Base-by-base conservation (phyloP, 208 protist genomes). In the Blastocrithidia nonstop region DNA sequence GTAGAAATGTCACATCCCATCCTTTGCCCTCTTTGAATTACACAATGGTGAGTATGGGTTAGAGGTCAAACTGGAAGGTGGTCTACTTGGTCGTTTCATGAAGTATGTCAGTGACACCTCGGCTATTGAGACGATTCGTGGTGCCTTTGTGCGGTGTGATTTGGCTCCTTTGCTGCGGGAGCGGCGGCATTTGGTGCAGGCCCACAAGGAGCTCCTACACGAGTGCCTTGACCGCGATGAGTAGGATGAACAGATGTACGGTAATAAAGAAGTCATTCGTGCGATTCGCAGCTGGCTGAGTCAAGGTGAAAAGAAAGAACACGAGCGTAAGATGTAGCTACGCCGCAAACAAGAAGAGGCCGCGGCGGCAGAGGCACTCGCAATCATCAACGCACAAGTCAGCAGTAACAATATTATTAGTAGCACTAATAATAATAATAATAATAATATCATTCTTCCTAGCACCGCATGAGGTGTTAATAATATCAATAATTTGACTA, bases 101-200 rank as follows among this genome's bases (percentile, higher is more conserved):
- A 77, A 81, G 57, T 77, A 71, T 45, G 71, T 90, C 27, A 66
- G 71, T n/a, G 76, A 82, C 15, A 71, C 50, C 27, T 71, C 79
- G 19, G 51, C 61, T 0, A 71, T 72, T 38, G 81, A 90, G 43
- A 78, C 62, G 5, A 71, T 90, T 21, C 71, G 71, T 57, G 65
- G 68, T 52, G 54, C 49, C 15, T 77, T 74, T 35, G 62, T 90
- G 11, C 75, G 81, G 16, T 85, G 75, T 37, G 76, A 90, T 54
- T 44, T 84, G 29, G 61, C 72, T 11, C 72, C 73, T 1, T 52
- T 90, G 20, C 63, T 84, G 50, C 76, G 84, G 61, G 81, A 86
- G 45, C 75, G 75, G 6, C 72, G 72, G 0, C 65, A 76, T 38
- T 50, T 75, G 8, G 29, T 63, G 23, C 62, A 71, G 54, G 33